phyloP scores from a whole-genome alignment of 179 eudicot species.

The Heliamphora pulchella region DNA sequence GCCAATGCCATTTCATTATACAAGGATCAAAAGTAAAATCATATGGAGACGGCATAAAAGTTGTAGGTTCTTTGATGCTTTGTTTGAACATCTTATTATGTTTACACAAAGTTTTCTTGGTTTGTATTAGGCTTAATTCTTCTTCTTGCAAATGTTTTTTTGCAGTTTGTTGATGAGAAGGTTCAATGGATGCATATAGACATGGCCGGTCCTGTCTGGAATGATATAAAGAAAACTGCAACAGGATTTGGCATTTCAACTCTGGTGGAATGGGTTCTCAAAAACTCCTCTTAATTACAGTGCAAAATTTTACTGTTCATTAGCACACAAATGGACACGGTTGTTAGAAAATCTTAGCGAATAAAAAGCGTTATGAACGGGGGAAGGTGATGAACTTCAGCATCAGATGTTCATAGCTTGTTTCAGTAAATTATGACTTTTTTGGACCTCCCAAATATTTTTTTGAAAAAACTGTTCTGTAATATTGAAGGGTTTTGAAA shows the following conservation, averaged over 20 bases:
- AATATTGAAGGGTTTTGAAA: too few relatives aligned
- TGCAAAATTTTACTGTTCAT: not conserved
- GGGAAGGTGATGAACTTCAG: too few relatives aligned
- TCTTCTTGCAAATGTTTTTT: not conserved
- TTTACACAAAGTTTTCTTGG: not conserved
- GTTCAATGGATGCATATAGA: slow-evolving; percentile 94
- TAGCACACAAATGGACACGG: not conserved
- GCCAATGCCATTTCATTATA: too few relatives aligned
- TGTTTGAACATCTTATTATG: not conserved
- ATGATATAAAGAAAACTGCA: slow-evolving; percentile 67
- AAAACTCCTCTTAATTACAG: slow-evolving; percentile 46
- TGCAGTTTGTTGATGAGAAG: slow-evolving; percentile 92
- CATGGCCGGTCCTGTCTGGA: slow-evolving; percentile 91
- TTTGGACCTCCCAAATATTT: too few relatives aligned
- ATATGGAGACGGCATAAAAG: not conserved
- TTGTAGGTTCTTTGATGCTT: not conserved
- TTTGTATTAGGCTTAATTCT: not conserved
- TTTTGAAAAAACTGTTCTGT: too few relatives aligned
- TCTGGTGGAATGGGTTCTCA: slow-evolving; percentile 87
- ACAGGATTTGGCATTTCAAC: slow-evolving; percentile 87
- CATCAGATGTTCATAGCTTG: too few relatives aligned
- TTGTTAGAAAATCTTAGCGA: not conserved
- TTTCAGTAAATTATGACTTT: too few relatives aligned
- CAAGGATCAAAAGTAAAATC: too few relatives aligned
- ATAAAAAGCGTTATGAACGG: too few relatives aligned